Evolutionary conservation across 2,329 filamentous ascomycete species (phyloP), one percentile per base, ranked within the genome.

Genomic region (Exophiala oligosperma): DNA sequence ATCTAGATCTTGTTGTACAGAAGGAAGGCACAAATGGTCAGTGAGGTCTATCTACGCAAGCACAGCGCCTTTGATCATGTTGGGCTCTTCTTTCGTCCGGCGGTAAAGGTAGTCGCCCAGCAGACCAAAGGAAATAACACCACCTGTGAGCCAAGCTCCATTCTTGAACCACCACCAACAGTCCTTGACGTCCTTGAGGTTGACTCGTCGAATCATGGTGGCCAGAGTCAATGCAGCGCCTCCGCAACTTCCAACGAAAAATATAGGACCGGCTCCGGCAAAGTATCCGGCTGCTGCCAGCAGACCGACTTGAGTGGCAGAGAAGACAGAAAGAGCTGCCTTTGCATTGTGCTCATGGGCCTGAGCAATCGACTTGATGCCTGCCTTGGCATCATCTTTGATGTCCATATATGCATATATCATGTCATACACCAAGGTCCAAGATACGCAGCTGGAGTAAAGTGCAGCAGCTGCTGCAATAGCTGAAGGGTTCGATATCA

Each of bases 111-210:
- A 87, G 59, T 87, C 84, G 11, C 77, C 78, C 37, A 79, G 66
- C 61, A 86, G 69, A 2, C 84, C 84, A 32, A 81, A 55, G 14
- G 80, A 76, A 54, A 87, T 84, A 1, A 76, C 81, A 17, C 84
- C 83, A 23, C 84, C 84, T 17, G 84, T 86, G 58, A 86, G 75
- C 77, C 82, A 83, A 40, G 81, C 83, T 24, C 84, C 84, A 55
- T 84, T 81, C 57, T 77, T 81, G 66, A 87, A 87, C 84, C 84
- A 87, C 78, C 81, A 84, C 81, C 83, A 85, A 65, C 84, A 86
- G 65, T 83, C 79, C 61, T 74, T 73, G 49, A 84, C 81, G 52
- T 78, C 79, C 59, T 83, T 80, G 60, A 87, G 66, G 54, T 79
- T 77, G 28, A 86, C 84, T 59, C 75, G 79, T 72, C 79, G 79